Base-by-base conservation (phyloP, 257 asterid species). In the Fraxinus quadrangulata region DNA sequence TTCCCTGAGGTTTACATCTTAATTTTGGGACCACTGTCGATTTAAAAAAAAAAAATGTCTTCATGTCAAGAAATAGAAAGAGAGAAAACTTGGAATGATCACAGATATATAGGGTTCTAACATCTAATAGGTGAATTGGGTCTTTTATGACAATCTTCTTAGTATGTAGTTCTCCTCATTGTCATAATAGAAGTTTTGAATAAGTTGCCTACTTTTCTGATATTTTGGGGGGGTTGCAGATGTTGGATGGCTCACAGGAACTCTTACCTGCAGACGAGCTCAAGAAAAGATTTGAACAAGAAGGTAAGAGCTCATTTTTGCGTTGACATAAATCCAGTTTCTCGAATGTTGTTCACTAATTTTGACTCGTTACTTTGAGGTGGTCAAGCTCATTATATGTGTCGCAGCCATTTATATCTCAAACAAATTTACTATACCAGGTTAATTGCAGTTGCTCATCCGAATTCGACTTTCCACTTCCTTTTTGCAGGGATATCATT, bases 191-290 rank as follows among this genome's bases (percentile, higher is more conserved):
- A n/a, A 56, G 59, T 47, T 59, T 34, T 13, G 34, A 26, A 26
- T 17, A 75, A 59, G 17, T 42, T 14, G 1, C 40, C 31, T 47
- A 21, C 26, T 59, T 83, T 72, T 39, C 72, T 56, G 37, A 23
- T 33, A 42, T 47, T 78, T 23, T 75, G 73, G 67, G 76, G 76
- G 76, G 28, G 66, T 70, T 77, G 82, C 90, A 96, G 99, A 88
- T 96, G 94, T 78, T 96, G 83, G 96, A 92, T 78, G 80, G 86
- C 74, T 93, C 97, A 16, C 98, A 90, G 47, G 86, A 89, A 72
- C 98, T 96, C 78, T 80, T 93, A 82, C 86, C 97, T 37, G 86
- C 90, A 17, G 91, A 88, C 67, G 93, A 92, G 87, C 95, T 96
- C 66, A 90, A 84, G 88, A 87, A 93, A 83, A 88, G 65, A 79